These are phyloP conservation scores for Pisolithus sp. DNA, from an alignment of 768 basidiomycete species.

Conservation along the genomic window DNA sequence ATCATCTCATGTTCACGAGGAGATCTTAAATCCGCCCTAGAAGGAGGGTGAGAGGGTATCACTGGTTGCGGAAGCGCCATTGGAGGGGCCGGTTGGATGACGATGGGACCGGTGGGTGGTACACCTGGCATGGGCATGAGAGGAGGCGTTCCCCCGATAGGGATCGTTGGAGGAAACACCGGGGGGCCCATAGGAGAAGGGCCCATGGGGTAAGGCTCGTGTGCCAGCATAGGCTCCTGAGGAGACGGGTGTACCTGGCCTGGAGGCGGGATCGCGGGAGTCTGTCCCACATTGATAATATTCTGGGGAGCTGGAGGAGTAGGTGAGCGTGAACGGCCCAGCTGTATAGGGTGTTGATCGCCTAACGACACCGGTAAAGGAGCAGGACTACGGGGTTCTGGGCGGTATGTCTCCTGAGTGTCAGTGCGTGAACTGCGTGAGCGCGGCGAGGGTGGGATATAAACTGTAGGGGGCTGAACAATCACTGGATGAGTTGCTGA, in stretches of 20 bases:
- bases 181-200: neutral
- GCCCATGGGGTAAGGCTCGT: neutral
- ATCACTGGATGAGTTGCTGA: neutral
- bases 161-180: neutral
- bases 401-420: slow-evolving; percentile 19
- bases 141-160: neutral
- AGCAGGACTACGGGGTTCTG: slow-evolving; percentile 6
- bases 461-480: neutral
- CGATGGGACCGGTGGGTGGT: slow-evolving; percentile 4
- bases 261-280: slow-evolving; percentile 12
- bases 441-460: neutral
- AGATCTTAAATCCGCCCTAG: slow-evolving; percentile 10
- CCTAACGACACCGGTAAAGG: slow-evolving; percentile 5
- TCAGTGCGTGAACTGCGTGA: slow-evolving; percentile 17
- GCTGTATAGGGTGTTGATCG: slow-evolving; percentile 8
- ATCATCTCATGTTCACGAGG: slow-evolving; percentile 2
- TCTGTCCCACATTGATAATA: slow-evolving; percentile 7
- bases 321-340: slow-evolving; percentile 3
- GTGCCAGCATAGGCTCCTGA: neutral
- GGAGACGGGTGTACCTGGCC: slow-evolving; percentile 10
- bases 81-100: slow-evolving; percentile 16
- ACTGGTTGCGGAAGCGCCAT: neutral
- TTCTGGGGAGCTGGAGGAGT: slow-evolving; percentile 6
- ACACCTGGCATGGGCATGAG: slow-evolving; percentile 1
- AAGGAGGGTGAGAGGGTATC: slow-evolving; percentile 12